A percentile compares a stretch with the other conserved stretches of the same genome.
Evolutionary conservation across 768 basidiomycete species (phyloP).

Genomic region (Boletus rex-veris): DNA sequence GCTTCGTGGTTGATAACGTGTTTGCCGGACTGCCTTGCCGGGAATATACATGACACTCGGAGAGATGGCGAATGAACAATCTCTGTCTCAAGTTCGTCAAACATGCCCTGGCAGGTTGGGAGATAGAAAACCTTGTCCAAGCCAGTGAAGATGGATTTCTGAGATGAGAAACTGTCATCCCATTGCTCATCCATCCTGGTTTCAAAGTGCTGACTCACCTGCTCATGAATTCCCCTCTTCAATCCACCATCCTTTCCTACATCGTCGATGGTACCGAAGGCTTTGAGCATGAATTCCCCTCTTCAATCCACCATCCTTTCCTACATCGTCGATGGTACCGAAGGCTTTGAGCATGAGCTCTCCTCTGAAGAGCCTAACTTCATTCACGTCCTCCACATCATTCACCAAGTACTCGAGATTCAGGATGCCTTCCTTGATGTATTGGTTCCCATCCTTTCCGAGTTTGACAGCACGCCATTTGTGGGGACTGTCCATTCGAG

Average conservation of each 20-base stretch:
- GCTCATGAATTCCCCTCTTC: conserved; percentile 68
- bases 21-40: conserved; percentile 72
- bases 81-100: conserved; percentile 83
- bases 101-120: conserved; percentile 75
- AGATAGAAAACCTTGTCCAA: conserved; percentile 68
- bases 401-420: no score
- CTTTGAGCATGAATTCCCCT: no score
- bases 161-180: conserved; percentile 51
- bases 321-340: no score
- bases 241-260: conserved; percentile 71
- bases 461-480: conserved; percentile 54
- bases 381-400: no score
- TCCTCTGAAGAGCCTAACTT: no score
- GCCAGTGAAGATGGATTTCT: conserved; percentile 48
- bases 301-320: no score
- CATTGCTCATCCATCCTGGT: conserved; percentile 74
- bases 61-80: conserved; percentile 86
- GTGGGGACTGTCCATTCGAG: conserved; percentile 56
- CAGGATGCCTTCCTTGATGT: conserved; percentile 22
- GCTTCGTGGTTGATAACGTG: conserved; percentile 52
- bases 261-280: no score
- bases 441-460: conserved; percentile 73
- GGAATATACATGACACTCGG: conserved; percentile 70
- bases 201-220: conserved; percentile 81
- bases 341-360: no score